A percentile compares a stretch with the other conserved stretches of the same genome.
Conservation (phyloP, 176 grass and related monocot species). For the Carex kokanica region DNA sequence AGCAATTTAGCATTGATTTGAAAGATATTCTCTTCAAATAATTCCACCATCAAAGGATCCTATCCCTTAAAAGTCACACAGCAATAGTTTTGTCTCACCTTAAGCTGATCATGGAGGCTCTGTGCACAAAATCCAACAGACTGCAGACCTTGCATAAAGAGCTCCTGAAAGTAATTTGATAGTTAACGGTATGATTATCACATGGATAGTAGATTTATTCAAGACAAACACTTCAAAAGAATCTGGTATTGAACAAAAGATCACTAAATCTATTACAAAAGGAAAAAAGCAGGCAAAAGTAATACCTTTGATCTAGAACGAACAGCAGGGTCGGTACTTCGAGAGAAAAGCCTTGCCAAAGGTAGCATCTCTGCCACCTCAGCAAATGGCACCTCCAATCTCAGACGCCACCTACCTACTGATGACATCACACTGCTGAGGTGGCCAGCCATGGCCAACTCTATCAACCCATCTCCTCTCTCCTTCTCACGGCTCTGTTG, state of each 20-base stretch:
- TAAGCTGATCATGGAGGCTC: slow-evolving; percentile 82
- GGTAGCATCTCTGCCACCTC: slow-evolving; percentile 99
- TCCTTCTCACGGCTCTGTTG: slow-evolving; percentile 32
- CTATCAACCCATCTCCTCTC: slow-evolving; percentile 60
- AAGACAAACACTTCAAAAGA: background rate
- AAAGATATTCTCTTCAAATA: background rate
- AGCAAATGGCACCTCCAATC: slow-evolving; percentile 88
- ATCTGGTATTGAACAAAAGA: background rate
- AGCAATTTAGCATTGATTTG: background rate
- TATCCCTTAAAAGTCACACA: slow-evolving; percentile 13
- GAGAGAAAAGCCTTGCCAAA: slow-evolving; percentile 88
- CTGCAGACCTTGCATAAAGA: slow-evolving; percentile 88
- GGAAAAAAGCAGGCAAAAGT: slow-evolving; percentile 21
- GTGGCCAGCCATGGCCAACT: slow-evolving; percentile 93
- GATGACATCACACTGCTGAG: slow-evolving; percentile 92
- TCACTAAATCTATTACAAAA: slow-evolving; percentile 3
- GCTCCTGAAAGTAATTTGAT: slow-evolving; percentile 64
- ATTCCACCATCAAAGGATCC: background rate
- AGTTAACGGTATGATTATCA: slow-evolving; percentile 18
- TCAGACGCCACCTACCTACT: slow-evolving; percentile 94
- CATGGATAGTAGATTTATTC: background rate
- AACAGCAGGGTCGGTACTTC: slow-evolving; percentile 95
- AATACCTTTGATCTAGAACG: slow-evolving; percentile 83
- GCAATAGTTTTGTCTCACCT: slow-evolving; percentile 47
- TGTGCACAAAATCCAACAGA: slow-evolving; percentile 89